These are phyloP conservation scores for Cutaneotrichosporon sp. DNA, from an alignment of 1,284 basidiomycete genomes.

Conservation along the genomic window DNA sequence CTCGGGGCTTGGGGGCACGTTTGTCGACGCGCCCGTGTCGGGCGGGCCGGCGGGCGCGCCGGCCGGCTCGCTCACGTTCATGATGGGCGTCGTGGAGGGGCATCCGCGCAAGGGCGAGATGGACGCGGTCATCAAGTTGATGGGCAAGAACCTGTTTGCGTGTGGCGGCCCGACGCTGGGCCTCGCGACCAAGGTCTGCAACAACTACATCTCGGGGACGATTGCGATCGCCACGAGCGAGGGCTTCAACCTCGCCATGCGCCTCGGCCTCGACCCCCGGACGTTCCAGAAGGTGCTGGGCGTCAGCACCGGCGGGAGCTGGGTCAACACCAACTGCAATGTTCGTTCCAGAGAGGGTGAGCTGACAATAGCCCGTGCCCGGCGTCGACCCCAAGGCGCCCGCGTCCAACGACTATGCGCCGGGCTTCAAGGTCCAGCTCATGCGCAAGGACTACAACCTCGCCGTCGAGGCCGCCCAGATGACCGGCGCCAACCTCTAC, in stretches of 20 bases:
- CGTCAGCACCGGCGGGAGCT: conserved; percentile 9
- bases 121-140: neutral
- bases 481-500: conserved; percentile 4
- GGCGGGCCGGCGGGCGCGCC: conserved; percentile 12
- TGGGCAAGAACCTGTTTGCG: conserved; percentile 17
- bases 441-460: conserved; percentile 18
- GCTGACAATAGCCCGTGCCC: conserved; percentile 14
- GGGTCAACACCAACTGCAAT: conserved; percentile 15
- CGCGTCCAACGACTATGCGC: conserved; percentile 10
- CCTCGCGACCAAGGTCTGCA: conserved; percentile 15
- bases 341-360: neutral
- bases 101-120: conserved; percentile 11
- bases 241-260: conserved; percentile 21
- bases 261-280: conserved; percentile 14
- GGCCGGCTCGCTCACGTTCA: conserved; percentile 12
- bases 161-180: conserved; percentile 19
- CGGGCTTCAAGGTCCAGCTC: conserved; percentile 18
- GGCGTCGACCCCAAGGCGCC: conserved; percentile 12
- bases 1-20: neutral
- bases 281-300: conserved; percentile 12
- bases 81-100: conserved; percentile 8
- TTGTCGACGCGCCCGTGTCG: conserved; percentile 20
- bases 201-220: conserved; percentile 23
- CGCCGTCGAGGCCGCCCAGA: conserved; percentile 6
- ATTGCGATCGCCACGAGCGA: conserved; percentile 21